Conservation (phyloP, 1,284 basidiomycete genomes). For the Leccinum insolens region DNA sequence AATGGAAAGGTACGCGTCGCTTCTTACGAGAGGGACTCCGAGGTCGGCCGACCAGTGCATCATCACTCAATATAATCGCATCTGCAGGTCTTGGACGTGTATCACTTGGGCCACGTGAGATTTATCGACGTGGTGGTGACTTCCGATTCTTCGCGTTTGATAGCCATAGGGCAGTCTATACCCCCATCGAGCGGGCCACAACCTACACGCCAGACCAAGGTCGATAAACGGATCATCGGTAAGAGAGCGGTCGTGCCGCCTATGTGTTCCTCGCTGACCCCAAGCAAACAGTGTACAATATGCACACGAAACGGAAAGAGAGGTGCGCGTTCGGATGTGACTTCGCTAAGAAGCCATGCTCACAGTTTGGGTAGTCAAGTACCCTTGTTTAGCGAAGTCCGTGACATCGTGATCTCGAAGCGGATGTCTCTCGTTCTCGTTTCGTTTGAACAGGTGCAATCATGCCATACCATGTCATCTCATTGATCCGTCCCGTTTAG, state of each 20-base stretch:
- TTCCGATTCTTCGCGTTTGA: constrained; percentile 59
- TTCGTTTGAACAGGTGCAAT: constrained; percentile 54
- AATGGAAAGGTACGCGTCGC: no score
- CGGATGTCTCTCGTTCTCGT: constrained; percentile 63
- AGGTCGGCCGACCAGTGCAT: no score
- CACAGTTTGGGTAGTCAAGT: constrained; percentile 54
- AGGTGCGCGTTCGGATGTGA: constrained; percentile 45
- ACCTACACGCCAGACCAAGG: constrained; percentile 62
- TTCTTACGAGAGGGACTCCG: no score
- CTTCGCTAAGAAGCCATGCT: neutral
- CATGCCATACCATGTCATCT: neutral
- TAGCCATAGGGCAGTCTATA: constrained; percentile 70
- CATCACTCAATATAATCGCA: rapidly evolving
- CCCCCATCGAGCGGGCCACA: constrained; percentile 45
- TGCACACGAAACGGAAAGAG: constrained; percentile 64
- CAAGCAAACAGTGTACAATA: constrained; percentile 62
- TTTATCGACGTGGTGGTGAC: constrained; percentile 68
- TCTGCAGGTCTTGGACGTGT: constrained; percentile 49
- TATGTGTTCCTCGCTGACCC: constrained; percentile 8
- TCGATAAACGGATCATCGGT: constrained; percentile 79
- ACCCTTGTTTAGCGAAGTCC: constrained; percentile 75
- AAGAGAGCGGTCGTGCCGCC: constrained; percentile 19
- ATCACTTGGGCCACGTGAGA: constrained; percentile 66
- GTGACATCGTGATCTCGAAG: constrained; percentile 68
- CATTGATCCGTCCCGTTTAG: neutral